Evolutionary conservation across 495 filamentous ascomycete species (phyloP).

Genomic region (Trichoderma parareesei): DNA sequence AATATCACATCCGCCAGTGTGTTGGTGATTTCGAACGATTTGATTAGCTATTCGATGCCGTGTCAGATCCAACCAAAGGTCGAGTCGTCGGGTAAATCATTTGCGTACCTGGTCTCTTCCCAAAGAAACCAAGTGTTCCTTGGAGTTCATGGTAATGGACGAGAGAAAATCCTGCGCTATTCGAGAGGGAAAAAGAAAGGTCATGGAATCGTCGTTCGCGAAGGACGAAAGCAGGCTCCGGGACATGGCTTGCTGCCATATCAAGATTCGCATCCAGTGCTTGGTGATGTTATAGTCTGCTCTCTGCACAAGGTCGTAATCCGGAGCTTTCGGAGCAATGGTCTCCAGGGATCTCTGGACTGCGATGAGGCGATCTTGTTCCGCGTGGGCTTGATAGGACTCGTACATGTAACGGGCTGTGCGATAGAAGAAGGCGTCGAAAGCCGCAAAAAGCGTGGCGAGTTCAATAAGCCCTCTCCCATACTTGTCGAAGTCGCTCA

Average conservation of each 20-base stretch:
- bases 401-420: background rate
- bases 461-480: slow-evolving; percentile 2
- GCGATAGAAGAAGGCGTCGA: slow-evolving; percentile 1
- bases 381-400: background rate
- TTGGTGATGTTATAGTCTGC: background rate
- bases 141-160: background rate
- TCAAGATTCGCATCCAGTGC: slow-evolving; percentile 3
- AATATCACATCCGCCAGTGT: slow-evolving; percentile 2
- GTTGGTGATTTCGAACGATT: background rate
- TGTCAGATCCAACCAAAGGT: background rate
- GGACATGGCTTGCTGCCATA: slow-evolving; percentile 8
- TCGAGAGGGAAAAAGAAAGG: background rate
- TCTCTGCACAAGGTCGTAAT: background rate
- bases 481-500: background rate
- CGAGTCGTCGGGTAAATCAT: background rate
- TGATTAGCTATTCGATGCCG: background rate
- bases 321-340: background rate
- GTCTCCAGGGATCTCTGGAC: background rate
- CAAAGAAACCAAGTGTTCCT: background rate
- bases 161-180: slow-evolving; percentile 2
- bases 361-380: background rate
- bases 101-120: slow-evolving; percentile 5
- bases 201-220: background rate
- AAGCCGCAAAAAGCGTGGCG: background rate
- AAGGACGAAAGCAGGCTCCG: background rate